Evolutionary conservation across 1,284 basidiomycete genomes (phyloP).

Genomic region (Calocybe gambosa): DNA sequence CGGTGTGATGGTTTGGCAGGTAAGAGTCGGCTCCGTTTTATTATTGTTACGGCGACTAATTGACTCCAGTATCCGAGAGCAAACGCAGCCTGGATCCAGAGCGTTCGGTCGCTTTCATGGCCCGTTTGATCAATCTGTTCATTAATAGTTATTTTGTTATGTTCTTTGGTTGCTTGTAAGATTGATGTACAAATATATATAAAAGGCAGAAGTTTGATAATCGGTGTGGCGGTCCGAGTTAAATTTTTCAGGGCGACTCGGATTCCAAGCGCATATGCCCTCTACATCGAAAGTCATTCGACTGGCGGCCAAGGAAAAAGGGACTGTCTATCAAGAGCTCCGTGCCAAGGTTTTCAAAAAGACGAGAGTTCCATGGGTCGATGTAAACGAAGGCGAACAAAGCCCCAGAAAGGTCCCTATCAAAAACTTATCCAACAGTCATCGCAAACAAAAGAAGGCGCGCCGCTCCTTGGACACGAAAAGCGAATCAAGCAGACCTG

Average conservation of each 20-base stretch:
- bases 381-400: slow-evolving; percentile 31
- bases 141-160: not conserved
- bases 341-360: slow-evolving; percentile 9
- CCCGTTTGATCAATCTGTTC: slow-evolving; percentile 22
- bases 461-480: slow-evolving; percentile 2
- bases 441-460: slow-evolving; percentile 14
- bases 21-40: not conserved
- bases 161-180: not conserved
- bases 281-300: slow-evolving; percentile 7
- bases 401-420: slow-evolving; percentile 16
- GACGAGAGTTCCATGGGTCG: slow-evolving; percentile 22
- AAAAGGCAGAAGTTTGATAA: not conserved
- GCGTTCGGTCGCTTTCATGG: slow-evolving; percentile 36
- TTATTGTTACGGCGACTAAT: slow-evolving; percentile 1
- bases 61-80: slow-evolving; percentile 31
- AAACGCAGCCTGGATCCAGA: slow-evolving; percentile 41
- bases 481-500: slow-evolving; percentile 5
- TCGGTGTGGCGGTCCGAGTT: not conserved
- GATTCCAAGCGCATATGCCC: slow-evolving; percentile 4
- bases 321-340: slow-evolving; percentile 1
- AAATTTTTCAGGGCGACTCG: not conserved
- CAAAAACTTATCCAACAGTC: slow-evolving; percentile 19
- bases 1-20: slow-evolving; percentile 29
- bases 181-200: not conserved
- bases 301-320: slow-evolving; percentile 8